phyloP scores from a whole-genome alignment of 768 basidiomycete genomes.

The Austroboletus eburneus region DNA sequence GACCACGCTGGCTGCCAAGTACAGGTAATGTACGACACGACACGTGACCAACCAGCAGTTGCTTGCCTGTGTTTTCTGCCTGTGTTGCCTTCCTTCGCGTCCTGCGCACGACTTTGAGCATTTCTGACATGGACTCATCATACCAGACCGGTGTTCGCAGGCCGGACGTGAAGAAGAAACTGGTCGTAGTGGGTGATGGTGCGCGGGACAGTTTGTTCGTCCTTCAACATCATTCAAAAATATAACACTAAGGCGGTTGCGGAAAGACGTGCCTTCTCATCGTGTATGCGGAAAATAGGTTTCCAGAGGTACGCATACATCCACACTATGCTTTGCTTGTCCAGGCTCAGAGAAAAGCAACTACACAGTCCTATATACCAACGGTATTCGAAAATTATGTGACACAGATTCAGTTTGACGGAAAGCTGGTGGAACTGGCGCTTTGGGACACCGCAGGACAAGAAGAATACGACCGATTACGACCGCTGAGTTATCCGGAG shows the following conservation, averaged over 20 bases:
- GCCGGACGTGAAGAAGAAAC: slow-evolving; percentile 82
- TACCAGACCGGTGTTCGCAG: slow-evolving; percentile 37
- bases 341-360: slow-evolving; percentile 18
- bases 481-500: slow-evolving; percentile 84
- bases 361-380: slow-evolving; percentile 76
- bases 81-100: background rate
- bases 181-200: slow-evolving; percentile 89
- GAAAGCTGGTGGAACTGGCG: slow-evolving; percentile 90
- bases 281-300: slow-evolving; percentile 94
- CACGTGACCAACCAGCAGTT: slow-evolving; percentile 25
- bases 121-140: slow-evolving; percentile 22
- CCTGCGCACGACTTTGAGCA: background rate
- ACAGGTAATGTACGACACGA: too few relatives aligned
- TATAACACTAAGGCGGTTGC: slow-evolving; percentile 59
- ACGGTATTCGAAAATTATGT: slow-evolving; percentile 96
- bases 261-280: slow-evolving; percentile 96
- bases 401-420: slow-evolving; percentile 79
- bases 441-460: slow-evolving; percentile 98
- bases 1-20: too few relatives aligned
- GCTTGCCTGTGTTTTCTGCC: slow-evolving; percentile 7
- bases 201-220: slow-evolving; percentile 34
- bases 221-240: slow-evolving; percentile 25
- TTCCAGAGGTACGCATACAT: slow-evolving; percentile 73
- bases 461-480: slow-evolving; percentile 91
- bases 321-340: background rate